Evolutionary conservation across 1,284 basidiomycete genomes (phyloP).

Genomic region (Phylloboletellus chloephorus): DNA sequence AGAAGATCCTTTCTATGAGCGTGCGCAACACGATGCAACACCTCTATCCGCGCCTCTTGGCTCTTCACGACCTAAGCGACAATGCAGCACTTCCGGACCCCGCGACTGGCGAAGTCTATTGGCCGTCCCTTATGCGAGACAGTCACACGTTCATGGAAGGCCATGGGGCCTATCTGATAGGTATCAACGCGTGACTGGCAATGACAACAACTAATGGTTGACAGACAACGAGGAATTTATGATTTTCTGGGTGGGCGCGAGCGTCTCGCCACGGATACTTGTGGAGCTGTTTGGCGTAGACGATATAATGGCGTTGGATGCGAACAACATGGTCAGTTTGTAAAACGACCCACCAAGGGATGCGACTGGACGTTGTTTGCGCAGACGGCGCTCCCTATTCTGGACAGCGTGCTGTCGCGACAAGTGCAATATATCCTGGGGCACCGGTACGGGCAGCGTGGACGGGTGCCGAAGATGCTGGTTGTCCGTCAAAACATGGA

Average conservation of each 20-base stretch:
- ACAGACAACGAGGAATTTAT: conserved; percentile 88
- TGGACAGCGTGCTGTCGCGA: conserved; percentile 74
- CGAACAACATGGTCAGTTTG: conserved; percentile 61
- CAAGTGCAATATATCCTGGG: conserved; percentile 85
- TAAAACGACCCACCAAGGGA: not conserved
- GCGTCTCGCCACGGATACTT: conserved; percentile 78
- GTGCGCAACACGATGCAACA: conserved; percentile 71
- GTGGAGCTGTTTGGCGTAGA: conserved; percentile 85
- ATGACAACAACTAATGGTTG: conserved; percentile 16
- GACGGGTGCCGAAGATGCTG: conserved; percentile 62
- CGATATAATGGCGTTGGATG: conserved; percentile 68
- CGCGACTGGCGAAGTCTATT: conserved; percentile 51
- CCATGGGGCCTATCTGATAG: conserved; percentile 87
- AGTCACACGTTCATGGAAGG: conserved; percentile 88
- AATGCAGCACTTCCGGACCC: conserved; percentile 64
- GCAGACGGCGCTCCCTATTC: conserved; percentile 67
- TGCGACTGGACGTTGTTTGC: conserved; percentile 9
- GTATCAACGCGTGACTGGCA: conserved; percentile 39
- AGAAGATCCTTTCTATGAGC: conserved; percentile 68
- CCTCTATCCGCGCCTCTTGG: conserved; percentile 87
- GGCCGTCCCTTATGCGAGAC: conserved; percentile 80
- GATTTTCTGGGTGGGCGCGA: conserved; percentile 88
- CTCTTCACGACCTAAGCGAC: conserved; percentile 82
- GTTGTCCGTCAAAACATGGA: conserved; percentile 93
- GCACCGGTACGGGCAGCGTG: conserved; percentile 59